phyloP scores from a whole-genome alignment of 345 rosid genomes.

The Murraya paniculata region DNA sequence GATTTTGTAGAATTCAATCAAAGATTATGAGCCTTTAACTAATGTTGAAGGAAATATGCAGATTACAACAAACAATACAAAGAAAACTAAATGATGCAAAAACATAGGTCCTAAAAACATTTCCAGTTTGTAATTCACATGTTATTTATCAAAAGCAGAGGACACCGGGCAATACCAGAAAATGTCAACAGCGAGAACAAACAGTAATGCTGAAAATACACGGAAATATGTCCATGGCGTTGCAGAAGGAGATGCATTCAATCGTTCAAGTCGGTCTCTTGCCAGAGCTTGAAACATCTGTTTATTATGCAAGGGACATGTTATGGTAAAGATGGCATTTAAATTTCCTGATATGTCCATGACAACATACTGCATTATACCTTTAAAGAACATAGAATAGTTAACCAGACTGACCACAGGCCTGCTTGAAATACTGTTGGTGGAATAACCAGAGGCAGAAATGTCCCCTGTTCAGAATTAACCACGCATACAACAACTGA shows the following conservation, averaged over 20 bases:
- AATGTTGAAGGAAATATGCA: neutral
- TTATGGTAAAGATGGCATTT: conserved; percentile 1
- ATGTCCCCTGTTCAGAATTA: conserved; percentile 66
- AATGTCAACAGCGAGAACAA: conserved; percentile 72
- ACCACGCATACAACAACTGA: conserved; percentile 3
- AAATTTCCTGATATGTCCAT: conserved; percentile 6
- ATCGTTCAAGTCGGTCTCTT: conserved; percentile 90
- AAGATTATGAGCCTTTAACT: neutral
- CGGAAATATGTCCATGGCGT: conserved; percentile 87
- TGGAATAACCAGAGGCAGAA: conserved; percentile 86
- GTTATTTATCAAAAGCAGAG: conserved; percentile 13
- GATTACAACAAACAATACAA: neutral
- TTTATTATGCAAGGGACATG: conserved; percentile 10
- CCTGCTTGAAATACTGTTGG: conserved; percentile 76
- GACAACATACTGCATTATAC: conserved; percentile 31
- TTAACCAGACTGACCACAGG: conserved; percentile 89
- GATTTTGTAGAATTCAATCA: neutral
- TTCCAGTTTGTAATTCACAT: neutral
- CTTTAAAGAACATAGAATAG: conserved; percentile 82
- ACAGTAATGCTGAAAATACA: conserved; percentile 70
- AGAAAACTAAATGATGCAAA: neutral
- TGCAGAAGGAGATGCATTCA: conserved; percentile 96
- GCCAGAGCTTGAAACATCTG: conserved; percentile 99
- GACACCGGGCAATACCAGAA: conserved; percentile 58
- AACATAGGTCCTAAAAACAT: neutral